Evolutionary conservation across 331 rosid genomes (phyloP).

Genomic region (Spiraea crenata): DNA sequence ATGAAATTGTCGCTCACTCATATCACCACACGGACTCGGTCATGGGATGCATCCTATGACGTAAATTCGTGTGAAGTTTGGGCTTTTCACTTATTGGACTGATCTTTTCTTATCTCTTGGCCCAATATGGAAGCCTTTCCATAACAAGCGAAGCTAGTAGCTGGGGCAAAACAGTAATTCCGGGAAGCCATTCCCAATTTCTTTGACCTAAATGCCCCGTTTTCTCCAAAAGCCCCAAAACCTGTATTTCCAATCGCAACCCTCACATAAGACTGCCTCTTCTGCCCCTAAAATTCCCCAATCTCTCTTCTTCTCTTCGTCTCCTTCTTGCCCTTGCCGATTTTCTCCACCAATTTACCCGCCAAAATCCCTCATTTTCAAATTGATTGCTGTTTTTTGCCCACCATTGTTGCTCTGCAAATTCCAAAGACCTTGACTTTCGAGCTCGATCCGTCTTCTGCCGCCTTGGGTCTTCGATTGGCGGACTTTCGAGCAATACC

Average conservation of each 20-base stretch:
- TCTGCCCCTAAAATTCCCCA: constrained; percentile 58
- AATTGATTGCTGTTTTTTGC: constrained; percentile 12
- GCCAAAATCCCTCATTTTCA: constrained; percentile 42
- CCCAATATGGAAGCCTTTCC: not conserved
- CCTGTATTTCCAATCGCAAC: constrained; percentile 76
- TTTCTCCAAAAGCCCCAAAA: constrained; percentile 29
- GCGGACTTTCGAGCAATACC: constrained; percentile 12
- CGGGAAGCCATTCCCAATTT: not conserved
- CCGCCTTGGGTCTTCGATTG: constrained; percentile 14
- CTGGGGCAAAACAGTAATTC: constrained; percentile 72
- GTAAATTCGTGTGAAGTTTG: no score
- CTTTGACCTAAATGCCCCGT: constrained; percentile 88
- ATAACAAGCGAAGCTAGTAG: not conserved
- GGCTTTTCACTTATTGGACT: no score
- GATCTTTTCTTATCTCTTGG: no score
- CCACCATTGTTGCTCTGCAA: not conserved
- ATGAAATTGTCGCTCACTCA: no score
- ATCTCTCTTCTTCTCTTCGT: constrained; percentile 31
- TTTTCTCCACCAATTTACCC: constrained; percentile 44
- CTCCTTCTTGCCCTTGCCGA: constrained; percentile 46
- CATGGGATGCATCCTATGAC: no score
- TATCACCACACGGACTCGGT: no score
- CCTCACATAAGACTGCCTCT: constrained; percentile 54
- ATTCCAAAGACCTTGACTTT: constrained; percentile 23
- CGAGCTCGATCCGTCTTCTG: constrained; percentile 22